Conservation (phyloP, 1,139 yeast species). For the Kodamaea derodonti region DNA sequence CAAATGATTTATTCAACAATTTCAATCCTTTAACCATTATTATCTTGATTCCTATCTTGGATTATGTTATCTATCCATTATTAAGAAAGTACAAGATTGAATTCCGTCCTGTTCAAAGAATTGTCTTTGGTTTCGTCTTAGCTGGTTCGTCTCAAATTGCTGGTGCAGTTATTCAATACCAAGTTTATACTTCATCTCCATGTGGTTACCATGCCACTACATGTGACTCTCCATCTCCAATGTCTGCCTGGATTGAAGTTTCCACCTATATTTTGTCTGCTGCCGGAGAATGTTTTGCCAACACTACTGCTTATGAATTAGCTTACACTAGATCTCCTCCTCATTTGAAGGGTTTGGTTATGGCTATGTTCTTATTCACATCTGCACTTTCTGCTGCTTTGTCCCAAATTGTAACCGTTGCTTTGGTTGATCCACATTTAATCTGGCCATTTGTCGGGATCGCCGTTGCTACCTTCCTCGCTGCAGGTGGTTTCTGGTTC, state of each 20-base stretch:
- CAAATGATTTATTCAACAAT: conserved; percentile 66
- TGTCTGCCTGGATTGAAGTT: conserved; percentile 55
- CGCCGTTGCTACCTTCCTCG: conserved; percentile 43
- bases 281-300: conserved; percentile 66
- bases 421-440: conserved; percentile 51
- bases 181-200: conserved; percentile 33
- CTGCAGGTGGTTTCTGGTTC: conserved; percentile 40
- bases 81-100: conserved; percentile 44
- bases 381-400: conserved; percentile 60
- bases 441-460: conserved; percentile 54
- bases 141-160: conserved; percentile 38
- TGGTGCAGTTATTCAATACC: conserved; percentile 38
- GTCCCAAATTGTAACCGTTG: conserved; percentile 52
- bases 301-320: conserved; percentile 63
- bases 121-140: conserved; percentile 32
- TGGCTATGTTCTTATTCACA: conserved; percentile 61
- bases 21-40: conserved; percentile 68
- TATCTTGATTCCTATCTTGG: conserved; percentile 60
- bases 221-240: conserved; percentile 48
- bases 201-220: conserved; percentile 43
- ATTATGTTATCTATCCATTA: conserved; percentile 54
- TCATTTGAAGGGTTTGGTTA: conserved; percentile 62
- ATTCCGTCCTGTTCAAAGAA: conserved; percentile 36
- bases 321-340: conserved; percentile 71
- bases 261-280: conserved; percentile 55